These are phyloP conservation scores for Eutrema heterophyllum DNA, from an alignment of 345 rosid genomes.

Conservation along the genomic window DNA sequence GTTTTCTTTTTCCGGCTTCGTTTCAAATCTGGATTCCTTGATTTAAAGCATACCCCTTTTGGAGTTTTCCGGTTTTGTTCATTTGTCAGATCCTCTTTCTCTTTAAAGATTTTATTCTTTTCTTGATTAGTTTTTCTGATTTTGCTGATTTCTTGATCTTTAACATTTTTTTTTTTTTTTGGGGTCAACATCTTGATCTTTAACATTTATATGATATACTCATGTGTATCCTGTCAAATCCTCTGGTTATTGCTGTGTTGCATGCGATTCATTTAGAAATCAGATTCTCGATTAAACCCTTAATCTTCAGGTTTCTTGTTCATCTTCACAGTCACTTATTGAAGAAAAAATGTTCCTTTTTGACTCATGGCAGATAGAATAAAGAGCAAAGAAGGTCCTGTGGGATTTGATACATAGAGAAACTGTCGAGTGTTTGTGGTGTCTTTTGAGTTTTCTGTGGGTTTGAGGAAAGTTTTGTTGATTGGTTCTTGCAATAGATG, in stretches of 20 bases:
- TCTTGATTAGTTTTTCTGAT: not conserved
- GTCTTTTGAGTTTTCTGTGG: constrained; percentile 12
- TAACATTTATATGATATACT: not conserved
- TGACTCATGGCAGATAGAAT: constrained; percentile 15
- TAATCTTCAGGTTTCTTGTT: not conserved
- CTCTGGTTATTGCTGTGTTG: constrained; percentile 7
- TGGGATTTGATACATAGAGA: constrained; percentile 17
- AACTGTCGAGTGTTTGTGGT: not conserved
- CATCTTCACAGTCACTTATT: not conserved
- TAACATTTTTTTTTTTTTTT: not conserved
- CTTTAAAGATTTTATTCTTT: not conserved
- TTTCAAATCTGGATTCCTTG: constrained; percentile 12
- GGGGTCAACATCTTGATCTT: not conserved
- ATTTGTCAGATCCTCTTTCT: constrained; percentile 13
- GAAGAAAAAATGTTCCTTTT: not conserved
- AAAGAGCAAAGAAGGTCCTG: constrained; percentile 8
- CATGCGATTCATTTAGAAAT: constrained; percentile 17
- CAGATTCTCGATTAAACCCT: not conserved
- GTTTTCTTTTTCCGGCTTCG: not conserved
- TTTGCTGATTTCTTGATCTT: not conserved
- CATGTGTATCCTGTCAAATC: not conserved
- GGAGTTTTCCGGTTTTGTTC: not conserved
- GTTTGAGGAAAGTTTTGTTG: constrained; percentile 18
- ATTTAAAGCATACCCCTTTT: not conserved
- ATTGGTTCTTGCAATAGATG: constrained; percentile 43